phyloP scores from a whole-genome alignment of 306 rosid genomes.

The Glycyrrhiza uralensis region DNA sequence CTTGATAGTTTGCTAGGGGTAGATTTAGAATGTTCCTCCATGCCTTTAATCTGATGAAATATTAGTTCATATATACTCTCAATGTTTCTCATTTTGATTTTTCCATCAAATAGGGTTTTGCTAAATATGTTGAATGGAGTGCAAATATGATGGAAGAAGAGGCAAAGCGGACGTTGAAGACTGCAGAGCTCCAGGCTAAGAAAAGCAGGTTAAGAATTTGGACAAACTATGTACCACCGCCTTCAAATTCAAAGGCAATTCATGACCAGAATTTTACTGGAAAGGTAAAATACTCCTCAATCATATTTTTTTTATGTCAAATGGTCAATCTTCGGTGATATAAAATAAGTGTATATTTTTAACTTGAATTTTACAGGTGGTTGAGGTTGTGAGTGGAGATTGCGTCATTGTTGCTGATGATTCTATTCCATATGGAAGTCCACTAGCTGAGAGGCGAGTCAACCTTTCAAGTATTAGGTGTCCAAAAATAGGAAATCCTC shows the following conservation, averaged over 20 bases:
- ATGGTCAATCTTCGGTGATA: not conserved
- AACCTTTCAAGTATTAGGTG: conserved; percentile 94
- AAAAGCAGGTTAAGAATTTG: conserved; percentile 67
- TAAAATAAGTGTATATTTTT: conserved; percentile 3
- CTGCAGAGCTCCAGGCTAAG: conserved; percentile 83
- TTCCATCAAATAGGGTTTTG: conserved; percentile 53
- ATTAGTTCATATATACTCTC: not conserved
- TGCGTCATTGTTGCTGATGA: conserved; percentile 90
- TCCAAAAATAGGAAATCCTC: conserved; percentile 93
- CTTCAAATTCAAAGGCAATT: conserved; percentile 88
- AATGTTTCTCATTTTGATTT: not conserved
- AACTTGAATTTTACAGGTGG: conserved; percentile 54
- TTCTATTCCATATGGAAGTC: conserved; percentile 78
- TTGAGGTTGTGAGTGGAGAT: conserved; percentile 97
- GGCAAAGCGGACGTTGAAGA: conserved; percentile 68
- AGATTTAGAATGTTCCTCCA: not conserved
- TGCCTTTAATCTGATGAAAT: not conserved
- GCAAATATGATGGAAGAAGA: conserved; percentile 96
- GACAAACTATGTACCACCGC: conserved; percentile 85
- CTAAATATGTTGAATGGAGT: conserved; percentile 94
- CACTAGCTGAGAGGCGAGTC: conserved; percentile 85
- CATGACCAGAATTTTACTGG: conserved; percentile 90
- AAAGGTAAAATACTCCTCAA: conserved; percentile 52
- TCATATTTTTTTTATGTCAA: not conserved
- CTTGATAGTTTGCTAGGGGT: not conserved